These are phyloP conservation scores for Chloranthus sessilifolius DNA, from an alignment of 164 flowering plant species.

Conservation along the genomic window DNA sequence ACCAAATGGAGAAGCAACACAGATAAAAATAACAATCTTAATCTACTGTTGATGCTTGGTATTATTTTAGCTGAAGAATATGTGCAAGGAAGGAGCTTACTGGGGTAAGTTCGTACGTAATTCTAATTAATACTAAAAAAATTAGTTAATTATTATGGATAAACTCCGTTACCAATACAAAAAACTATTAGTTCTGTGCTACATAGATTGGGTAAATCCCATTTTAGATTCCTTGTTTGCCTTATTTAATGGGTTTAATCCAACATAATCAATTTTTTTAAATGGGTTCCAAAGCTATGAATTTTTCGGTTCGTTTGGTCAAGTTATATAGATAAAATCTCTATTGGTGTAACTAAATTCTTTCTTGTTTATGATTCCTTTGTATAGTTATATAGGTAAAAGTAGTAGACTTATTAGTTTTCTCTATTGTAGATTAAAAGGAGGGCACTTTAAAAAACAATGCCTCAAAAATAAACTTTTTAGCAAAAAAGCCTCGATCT, in stretches of 20 bases:
- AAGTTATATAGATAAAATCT: too few species aligned
- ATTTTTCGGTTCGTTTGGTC: too few species aligned
- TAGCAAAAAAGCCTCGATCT: too few species aligned
- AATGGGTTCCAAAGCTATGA: slow-evolving; percentile 5
- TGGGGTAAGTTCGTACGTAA: slow-evolving; percentile 66
- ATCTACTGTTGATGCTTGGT: slow-evolving; percentile 9
- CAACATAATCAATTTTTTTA: too few species aligned
- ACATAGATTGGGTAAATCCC: slow-evolving; percentile 69
- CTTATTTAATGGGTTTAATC: too few species aligned
- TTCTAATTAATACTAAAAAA: background rate
- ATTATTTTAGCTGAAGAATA: slow-evolving; percentile 68
- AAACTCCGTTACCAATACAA: background rate
- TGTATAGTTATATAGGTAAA: too few species aligned
- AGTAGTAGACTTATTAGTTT: too few species aligned
- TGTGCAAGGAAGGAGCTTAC: slow-evolving; percentile 85
- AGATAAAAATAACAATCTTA: slow-evolving; percentile 1
- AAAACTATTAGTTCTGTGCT: background rate
- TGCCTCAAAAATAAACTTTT: too few species aligned
- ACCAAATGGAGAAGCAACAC: background rate
- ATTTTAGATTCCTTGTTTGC: background rate
- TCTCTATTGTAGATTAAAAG: too few species aligned
- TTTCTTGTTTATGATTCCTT: too few species aligned
- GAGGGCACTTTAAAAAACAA: too few species aligned
- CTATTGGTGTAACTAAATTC: too few species aligned
- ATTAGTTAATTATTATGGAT: background rate